A percentile compares a stretch with the other conserved stretches of the same genome.
Evolutionary conservation across 352 stramenopile genomes (phyloP).

Genomic region (Pythium sukuiense): DNA sequence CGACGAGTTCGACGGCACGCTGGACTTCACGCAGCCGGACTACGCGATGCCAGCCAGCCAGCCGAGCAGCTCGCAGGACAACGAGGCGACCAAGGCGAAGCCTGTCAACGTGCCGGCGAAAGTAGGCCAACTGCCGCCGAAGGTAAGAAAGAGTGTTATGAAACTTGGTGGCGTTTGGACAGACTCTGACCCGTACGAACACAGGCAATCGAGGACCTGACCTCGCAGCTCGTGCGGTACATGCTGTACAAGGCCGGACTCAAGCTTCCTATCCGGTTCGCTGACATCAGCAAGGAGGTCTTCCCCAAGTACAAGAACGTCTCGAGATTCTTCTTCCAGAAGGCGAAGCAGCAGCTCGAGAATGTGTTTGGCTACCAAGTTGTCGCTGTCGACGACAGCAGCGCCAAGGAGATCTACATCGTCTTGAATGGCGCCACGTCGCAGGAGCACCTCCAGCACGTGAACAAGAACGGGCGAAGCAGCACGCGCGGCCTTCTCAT

Average conservation of each 20-base stretch:
- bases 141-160: constrained; percentile 38
- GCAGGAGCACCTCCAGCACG: constrained; percentile 67
- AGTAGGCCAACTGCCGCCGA: constrained; percentile 51
- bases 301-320: constrained; percentile 81
- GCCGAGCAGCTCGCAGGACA: constrained; percentile 35
- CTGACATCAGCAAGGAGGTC: constrained; percentile 83
- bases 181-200: neutral
- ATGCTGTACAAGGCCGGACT: constrained; percentile 83
- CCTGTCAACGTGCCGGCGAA: constrained; percentile 36
- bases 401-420: constrained; percentile 71
- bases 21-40: constrained; percentile 83
- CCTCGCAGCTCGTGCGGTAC: constrained; percentile 74
- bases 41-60: constrained; percentile 47
- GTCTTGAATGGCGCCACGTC: constrained; percentile 72
- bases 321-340: constrained; percentile 75
- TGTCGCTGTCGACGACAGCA: constrained; percentile 65
- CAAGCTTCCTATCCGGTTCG: constrained; percentile 78
- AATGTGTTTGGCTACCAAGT: constrained; percentile 76
- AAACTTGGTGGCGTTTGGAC: neutral
- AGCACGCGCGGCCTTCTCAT: constrained; percentile 70
- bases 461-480: constrained; percentile 77
- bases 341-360: constrained; percentile 78
- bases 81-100: constrained; percentile 42
- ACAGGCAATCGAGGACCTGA: constrained; percentile 70
- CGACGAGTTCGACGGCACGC: constrained; percentile 39